Percentiles rank a stretch among this genome's conserved stretches.
Evolutionary conservation across 2,329 filamentous ascomycete species (phyloP).

Genomic region (Ascochyta clinopodiicola): DNA sequence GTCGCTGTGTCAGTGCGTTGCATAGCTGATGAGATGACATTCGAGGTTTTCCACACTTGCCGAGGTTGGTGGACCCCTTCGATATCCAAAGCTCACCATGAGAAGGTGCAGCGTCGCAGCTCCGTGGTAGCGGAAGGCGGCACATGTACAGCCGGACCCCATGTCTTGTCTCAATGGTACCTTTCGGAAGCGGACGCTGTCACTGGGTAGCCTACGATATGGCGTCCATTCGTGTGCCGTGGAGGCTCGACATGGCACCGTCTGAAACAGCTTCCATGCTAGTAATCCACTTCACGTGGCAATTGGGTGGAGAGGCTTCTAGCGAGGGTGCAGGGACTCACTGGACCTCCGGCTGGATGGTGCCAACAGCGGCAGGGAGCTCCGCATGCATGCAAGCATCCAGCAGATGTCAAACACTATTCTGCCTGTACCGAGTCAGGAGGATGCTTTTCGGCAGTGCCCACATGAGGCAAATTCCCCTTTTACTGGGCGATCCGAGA

Average conservation of each 20-base stretch:
- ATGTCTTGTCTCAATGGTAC: neutral
- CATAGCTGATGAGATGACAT: slow-evolving; percentile 7
- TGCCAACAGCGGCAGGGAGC: slow-evolving; percentile 16
- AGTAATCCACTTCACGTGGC: slow-evolving; percentile 5
- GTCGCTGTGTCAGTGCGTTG: slow-evolving; percentile 4
- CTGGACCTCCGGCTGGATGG: slow-evolving; percentile 3
- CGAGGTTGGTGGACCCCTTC: slow-evolving; percentile 1
- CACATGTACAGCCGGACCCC: neutral
- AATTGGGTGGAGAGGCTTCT: neutral
- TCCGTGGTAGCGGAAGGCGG: neutral
- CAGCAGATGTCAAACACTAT: slow-evolving; percentile 13
- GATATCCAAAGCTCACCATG: neutral
- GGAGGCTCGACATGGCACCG: neutral
- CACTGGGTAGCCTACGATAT: neutral
- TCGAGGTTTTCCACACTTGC: slow-evolving; percentile 2
- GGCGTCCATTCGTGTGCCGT: neutral
- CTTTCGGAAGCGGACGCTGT: slow-evolving; percentile 8
- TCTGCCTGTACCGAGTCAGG: slow-evolving; percentile 9
- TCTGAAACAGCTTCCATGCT: slow-evolving; percentile 10
- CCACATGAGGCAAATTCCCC: slow-evolving; percentile 14
- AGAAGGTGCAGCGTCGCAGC: neutral
- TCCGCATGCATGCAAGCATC: slow-evolving; percentile 15
- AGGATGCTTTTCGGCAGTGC: slow-evolving; percentile 2
- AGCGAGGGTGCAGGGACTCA: slow-evolving; percentile 8
- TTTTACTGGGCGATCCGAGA: slow-evolving; percentile 5